Conservation (phyloP, 805 yeast species). For the Monosporozyma solicola region DNA sequence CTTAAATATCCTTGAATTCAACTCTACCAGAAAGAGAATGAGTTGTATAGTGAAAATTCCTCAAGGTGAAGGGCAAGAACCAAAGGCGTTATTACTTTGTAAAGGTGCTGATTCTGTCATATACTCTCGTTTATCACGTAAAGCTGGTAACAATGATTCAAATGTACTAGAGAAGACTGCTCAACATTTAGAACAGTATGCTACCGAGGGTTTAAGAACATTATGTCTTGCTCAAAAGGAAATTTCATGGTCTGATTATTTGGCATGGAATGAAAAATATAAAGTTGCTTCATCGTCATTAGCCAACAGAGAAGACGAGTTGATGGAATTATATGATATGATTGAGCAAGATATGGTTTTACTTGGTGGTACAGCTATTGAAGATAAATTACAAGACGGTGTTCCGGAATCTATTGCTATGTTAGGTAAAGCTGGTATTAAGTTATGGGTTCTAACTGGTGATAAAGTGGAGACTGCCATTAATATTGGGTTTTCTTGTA, state of each 20-base stretch:
- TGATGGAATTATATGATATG: slow-evolving; percentile 66
- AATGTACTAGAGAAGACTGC: slow-evolving; percentile 55
- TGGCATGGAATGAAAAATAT: slow-evolving; percentile 54
- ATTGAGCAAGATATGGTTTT: slow-evolving; percentile 59
- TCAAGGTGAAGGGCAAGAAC: slow-evolving; percentile 34
- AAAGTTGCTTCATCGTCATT: slow-evolving; percentile 57
- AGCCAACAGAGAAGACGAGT: slow-evolving; percentile 54
- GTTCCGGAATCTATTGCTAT: slow-evolving; percentile 74
- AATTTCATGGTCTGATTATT: slow-evolving; percentile 51
- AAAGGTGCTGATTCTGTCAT: slow-evolving; percentile 84
- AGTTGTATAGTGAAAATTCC: slow-evolving; percentile 72
- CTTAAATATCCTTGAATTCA: slow-evolving; percentile 64
- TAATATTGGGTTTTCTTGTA: slow-evolving; percentile 81
- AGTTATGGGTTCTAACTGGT: slow-evolving; percentile 82
- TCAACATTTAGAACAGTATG: slow-evolving; percentile 64
- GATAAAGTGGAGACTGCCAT: slow-evolving; percentile 86
- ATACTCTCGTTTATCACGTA: slow-evolving; percentile 49
- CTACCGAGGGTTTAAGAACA: slow-evolving; percentile 79
- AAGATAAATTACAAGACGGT: slow-evolving; percentile 78
- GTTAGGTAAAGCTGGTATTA: slow-evolving; percentile 69
- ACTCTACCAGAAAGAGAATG: slow-evolving; percentile 82
- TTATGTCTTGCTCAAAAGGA: slow-evolving; percentile 70
- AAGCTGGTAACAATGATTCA: slow-evolving; percentile 33
- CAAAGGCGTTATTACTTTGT: slow-evolving; percentile 59
- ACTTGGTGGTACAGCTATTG: slow-evolving; percentile 83